phyloP scores from a whole-genome alignment of 2,329 filamentous ascomycete genomes.

The Fusarium ramigenum region DNA sequence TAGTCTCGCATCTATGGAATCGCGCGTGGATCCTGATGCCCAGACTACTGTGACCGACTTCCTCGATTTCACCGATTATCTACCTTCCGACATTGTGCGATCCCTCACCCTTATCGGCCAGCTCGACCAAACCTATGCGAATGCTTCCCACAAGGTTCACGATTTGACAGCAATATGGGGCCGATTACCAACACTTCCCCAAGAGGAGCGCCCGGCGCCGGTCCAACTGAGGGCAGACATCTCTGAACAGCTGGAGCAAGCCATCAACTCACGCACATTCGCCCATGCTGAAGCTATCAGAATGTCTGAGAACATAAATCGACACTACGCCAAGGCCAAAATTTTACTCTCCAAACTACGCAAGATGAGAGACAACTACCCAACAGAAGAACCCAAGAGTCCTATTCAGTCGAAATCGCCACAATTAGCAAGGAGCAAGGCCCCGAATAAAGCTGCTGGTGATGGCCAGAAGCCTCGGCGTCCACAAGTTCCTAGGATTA shows the following conservation, averaged over 20 bases:
- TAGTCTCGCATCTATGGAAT: conserved; percentile 53
- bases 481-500: conserved; percentile 65
- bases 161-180: conserved; percentile 67
- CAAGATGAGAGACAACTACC: conserved; percentile 69
- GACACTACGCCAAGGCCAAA: conserved; percentile 69
- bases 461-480: conserved; percentile 57
- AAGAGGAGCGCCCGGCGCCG: conserved; percentile 58
- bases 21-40: conserved; percentile 71
- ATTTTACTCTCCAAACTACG: conserved; percentile 67
- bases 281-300: conserved; percentile 70
- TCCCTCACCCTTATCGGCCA: conserved; percentile 73
- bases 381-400: conserved; percentile 62
- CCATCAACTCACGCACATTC: conserved; percentile 65
- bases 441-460: conserved; percentile 54
- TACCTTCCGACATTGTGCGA: conserved; percentile 72
- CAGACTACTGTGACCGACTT: conserved; percentile 77
- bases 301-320: conserved; percentile 70
- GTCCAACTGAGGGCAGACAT: conserved; percentile 67
- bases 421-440: conserved; percentile 60
- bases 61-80: conserved; percentile 75
- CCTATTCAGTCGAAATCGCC: conserved; percentile 64
- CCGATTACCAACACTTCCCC: conserved; percentile 59
- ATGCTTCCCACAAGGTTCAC: conserved; percentile 64
- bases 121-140: conserved; percentile 67
- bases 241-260: conserved; percentile 64